Base-by-base conservation (phyloP, 345 rosid species). In the Acer saccharum region DNA sequence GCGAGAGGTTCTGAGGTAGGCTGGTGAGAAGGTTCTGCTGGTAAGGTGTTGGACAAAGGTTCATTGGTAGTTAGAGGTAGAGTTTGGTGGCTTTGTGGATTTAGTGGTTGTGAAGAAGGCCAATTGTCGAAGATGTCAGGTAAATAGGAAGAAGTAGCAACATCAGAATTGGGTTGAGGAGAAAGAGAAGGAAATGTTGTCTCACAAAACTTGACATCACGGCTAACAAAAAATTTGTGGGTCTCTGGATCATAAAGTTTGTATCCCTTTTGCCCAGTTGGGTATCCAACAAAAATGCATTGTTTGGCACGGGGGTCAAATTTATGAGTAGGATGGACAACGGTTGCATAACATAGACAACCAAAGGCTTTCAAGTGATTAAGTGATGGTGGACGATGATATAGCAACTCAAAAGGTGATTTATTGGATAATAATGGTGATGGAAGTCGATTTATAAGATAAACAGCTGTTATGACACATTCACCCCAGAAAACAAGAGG, bases 151-250 rank as follows among this genome's bases (percentile, higher is more conserved):
- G 35, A 32, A 32, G 35, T 2, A 32, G 35, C 1, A 41, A 41
- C 7, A 41, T 41, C 9, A 41, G 44, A 41, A 41, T 6, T 41
- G 44, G 8, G 9, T 41, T 6, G 44, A 8, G 44, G 44, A 41
- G 44, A 41, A 6, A 41, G 44, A 41, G 9, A 41, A 41, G 44
- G 76, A 21, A 75, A 75, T 7, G 5, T 75, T 3, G 44, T 48
- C 32, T 76, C 78, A 29, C 27, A 12, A 10, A 54, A 66, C 2
- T 10, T n/a, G 48, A 65, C 78, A 52, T 66, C 72, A 46, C 65
- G 32, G 6, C 52, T 66, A 0, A 32, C 29, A 75, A 75, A 66
- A 4, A 76, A 2, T 18, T 66, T 67, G 0, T 76, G 0, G 29
- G 55, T 76, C 0, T 66, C 0, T 13, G 52, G 0, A 9, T 76